Conservation (phyloP, 2,329 filamentous ascomycete genomes). For the Epichloe bromicola region DNA sequence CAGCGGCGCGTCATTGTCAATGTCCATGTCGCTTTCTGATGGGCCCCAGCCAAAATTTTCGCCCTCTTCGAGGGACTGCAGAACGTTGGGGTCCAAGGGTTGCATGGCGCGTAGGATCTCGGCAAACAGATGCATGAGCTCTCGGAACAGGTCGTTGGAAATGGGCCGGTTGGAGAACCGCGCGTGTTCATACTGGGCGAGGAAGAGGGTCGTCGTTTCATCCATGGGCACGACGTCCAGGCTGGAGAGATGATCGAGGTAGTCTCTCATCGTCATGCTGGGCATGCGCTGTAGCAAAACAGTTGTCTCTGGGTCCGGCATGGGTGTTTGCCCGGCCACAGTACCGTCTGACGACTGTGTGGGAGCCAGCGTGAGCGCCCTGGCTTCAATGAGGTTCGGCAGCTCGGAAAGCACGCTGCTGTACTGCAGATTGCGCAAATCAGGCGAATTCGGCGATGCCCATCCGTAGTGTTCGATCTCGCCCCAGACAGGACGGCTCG, state of each 20-base stretch:
- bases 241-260: constrained; percentile 56
- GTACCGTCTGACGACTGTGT: constrained; percentile 17
- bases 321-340: constrained; percentile 11
- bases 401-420: constrained; percentile 69
- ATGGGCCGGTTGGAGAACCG: constrained; percentile 66
- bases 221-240: constrained; percentile 46
- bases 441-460: constrained; percentile 64
- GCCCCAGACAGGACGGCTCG: constrained; percentile 55
- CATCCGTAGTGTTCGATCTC: constrained; percentile 78
- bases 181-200: constrained; percentile 68
- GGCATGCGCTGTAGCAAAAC: constrained; percentile 57
- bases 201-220: constrained; percentile 45
- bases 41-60: constrained; percentile 11
- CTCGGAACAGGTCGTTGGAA: constrained; percentile 56
- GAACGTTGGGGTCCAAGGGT: constrained; percentile 40
- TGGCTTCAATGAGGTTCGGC: constrained; percentile 81
- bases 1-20: constrained; percentile 32
- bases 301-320: constrained; percentile 55
- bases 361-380: constrained; percentile 75
- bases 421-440: constrained; percentile 75
- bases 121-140: constrained; percentile 75
- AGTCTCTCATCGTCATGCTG: constrained; percentile 65
- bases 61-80: constrained; percentile 23
- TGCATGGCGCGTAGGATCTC: constrained; percentile 67
- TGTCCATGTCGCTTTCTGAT: constrained; percentile 24